A percentile compares a stretch with the other conserved stretches of the same genome.
Conservation (phyloP, 192 early-diverging fungal genomes). For the Jimgerdemannia flammicorona region DNA sequence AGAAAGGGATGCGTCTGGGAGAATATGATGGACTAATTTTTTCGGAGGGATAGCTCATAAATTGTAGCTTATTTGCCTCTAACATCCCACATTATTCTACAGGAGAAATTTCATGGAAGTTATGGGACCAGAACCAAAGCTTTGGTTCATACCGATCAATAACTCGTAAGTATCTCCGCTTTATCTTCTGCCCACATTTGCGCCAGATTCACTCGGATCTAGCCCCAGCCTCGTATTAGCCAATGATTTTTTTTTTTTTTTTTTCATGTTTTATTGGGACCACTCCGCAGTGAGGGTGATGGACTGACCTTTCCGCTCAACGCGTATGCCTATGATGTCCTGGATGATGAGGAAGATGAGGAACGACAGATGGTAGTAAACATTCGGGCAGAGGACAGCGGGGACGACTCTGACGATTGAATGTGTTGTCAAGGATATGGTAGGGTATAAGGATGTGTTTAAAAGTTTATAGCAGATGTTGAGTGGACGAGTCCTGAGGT, state of each 20-base stretch:
- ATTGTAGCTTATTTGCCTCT: background rate
- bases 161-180: constrained; percentile 15
- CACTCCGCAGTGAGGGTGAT: constrained; percentile 19
- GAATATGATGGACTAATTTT: background rate
- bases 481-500: no score
- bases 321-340: constrained; percentile 24
- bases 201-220: no score
- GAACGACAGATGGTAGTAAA: no score
- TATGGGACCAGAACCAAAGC: constrained; percentile 9
- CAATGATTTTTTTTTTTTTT: background rate
- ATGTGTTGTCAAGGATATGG: no score
- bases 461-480: no score
- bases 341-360: constrained; percentile 23
- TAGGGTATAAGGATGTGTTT: no score
- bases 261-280: background rate
- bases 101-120: constrained; percentile 31
- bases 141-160: constrained; percentile 23
- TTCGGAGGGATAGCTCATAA: background rate
- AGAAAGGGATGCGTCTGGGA: background rate
- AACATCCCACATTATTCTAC: background rate
- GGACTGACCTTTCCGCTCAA: constrained; percentile 24
- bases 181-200: no score
- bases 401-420: no score
- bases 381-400: no score
- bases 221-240: no score